Base-by-base conservation (phyloP, 495 filamentous ascomycete species). In the Cryomyces minteri region DNA sequence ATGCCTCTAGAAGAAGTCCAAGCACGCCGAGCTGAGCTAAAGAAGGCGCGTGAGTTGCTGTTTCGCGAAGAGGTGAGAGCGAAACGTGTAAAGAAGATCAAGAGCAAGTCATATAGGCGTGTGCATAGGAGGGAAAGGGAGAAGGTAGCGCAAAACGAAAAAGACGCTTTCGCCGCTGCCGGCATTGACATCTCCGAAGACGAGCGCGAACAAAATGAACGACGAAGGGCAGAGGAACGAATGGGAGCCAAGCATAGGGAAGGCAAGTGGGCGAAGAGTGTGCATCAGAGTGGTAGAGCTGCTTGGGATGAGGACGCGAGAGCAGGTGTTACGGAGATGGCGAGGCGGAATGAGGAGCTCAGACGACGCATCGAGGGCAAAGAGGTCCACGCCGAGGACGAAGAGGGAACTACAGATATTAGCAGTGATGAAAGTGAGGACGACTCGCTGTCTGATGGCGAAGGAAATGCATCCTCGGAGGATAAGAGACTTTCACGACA, bases 81-180 rank as follows among this genome's bases (percentile, higher is more conserved):
- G 4, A 94, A 88, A 62, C 79, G 90, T 4, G 82, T 98, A 60
- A 94, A 94, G 62, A 96, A 95, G 67, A 98, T 98, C 59, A 98
- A 98, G 67, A 87, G 80, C 54, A 96, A 94, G 56, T 73, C 86
- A 0, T 98, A 88, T 56, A 79, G 86, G 12, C 77, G 87, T 43
- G 79, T 96, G 25, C 92, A 95, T 58, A 78, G 90, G 33, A 94
- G 83, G 54, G 84, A 94, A 53, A 71, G 77, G 9, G 76, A 84
- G 56, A 76, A 76, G 47, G 64, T 79, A 38, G 77, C 82, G 48
- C 68, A 84, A 43, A 73, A 74, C n/a, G 77, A 85, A 43, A 68
- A 71, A 29, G 76, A 84, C 38, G 76, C 76, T 30, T 64, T 88
- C 38, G 61, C 68, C 14, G 75, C 74, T 39, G 76, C 77, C 18